A percentile compares a stretch with the other conserved stretches of the same genome.
These are phyloP conservation scores for Trichoderma koningii DNA, from an alignment of 2,329 filamentous ascomycete genomes.

Conservation along the genomic window DNA sequence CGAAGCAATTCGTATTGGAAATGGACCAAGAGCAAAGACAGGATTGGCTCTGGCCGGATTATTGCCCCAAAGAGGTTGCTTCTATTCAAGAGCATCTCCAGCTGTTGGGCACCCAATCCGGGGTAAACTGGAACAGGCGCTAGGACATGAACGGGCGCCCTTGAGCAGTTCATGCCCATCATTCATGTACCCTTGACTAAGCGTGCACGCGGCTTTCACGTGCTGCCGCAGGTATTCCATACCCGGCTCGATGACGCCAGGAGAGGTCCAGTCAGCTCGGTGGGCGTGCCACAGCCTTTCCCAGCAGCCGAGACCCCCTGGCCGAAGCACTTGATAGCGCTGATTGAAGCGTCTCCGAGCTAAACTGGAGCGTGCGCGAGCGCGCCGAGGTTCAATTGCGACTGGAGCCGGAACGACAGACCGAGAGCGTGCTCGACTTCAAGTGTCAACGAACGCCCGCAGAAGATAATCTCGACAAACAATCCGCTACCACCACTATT, in stretches of 20 bases:
- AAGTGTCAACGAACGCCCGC: not conserved
- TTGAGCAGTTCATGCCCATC: not conserved
- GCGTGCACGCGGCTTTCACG: conserved; percentile 10
- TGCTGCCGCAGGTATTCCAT: conserved; percentile 25
- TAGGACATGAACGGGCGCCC: not conserved
- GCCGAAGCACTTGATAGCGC: conserved; percentile 5
- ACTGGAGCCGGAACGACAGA: conserved; percentile 20
- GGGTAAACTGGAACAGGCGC: conserved; percentile 6
- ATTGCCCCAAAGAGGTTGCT: not conserved
- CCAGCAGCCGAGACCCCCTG: conserved; percentile 26
- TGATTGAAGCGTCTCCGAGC: conserved; percentile 15
- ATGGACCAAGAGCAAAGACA: too few relatives aligned
- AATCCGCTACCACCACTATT: conserved; percentile 1
- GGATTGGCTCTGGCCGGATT: too few relatives aligned
- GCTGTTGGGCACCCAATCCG: conserved; percentile 5
- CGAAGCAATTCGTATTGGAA: too few relatives aligned
- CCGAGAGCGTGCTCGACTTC: conserved; percentile 14
- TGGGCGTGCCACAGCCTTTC: conserved; percentile 6
- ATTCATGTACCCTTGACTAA: conserved; percentile 11
- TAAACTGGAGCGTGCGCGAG: conserved; percentile 24
- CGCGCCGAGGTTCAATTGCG: conserved; percentile 28
- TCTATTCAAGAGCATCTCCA: not conserved
- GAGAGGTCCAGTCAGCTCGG: not conserved
- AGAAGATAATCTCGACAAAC: conserved; percentile 6
- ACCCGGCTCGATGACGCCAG: conserved; percentile 18